These are phyloP conservation scores for Eustoma russellianum DNA, from an alignment of 257 asterid species.

Conservation along the genomic window DNA sequence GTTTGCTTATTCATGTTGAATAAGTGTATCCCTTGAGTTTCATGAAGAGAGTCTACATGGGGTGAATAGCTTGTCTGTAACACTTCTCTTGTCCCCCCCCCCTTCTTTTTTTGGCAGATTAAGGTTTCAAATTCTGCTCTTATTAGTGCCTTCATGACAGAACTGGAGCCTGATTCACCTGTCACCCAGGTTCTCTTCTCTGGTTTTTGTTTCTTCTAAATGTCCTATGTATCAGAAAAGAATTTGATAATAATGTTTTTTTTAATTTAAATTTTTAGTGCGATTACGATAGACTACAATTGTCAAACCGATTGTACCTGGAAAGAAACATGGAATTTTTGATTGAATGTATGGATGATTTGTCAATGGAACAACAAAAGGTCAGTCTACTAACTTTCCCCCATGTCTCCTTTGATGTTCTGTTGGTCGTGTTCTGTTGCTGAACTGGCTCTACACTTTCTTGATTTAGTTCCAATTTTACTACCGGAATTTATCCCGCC, in stretches of 20 bases:
- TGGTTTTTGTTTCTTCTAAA: not conserved
- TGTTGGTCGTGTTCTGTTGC: constrained; percentile 2
- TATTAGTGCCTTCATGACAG: constrained; percentile 93
- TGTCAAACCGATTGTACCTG: constrained; percentile 69
- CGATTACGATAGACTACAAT: constrained; percentile 82
- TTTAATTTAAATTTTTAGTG: constrained; percentile 35
- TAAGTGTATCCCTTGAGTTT: not conserved
- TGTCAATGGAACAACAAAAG: constrained; percentile 92
- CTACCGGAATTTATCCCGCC: constrained; percentile 90
- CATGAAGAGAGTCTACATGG: not conserved
- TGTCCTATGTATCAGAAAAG: too few species aligned
- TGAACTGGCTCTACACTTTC: constrained; percentile 6
- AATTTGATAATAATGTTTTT: constrained; percentile 2
- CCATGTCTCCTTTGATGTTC: constrained; percentile 2
- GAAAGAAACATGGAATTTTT: constrained; percentile 93
- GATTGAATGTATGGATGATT: constrained; percentile 96
- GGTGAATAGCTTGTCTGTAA: too few species aligned
- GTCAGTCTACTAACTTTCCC: constrained; percentile 19
- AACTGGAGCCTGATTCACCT: constrained; percentile 78
- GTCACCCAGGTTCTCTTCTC: constrained; percentile 56
- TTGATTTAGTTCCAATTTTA: constrained; percentile 69
- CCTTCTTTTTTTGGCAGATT: constrained; percentile 35
- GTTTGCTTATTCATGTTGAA: not conserved
- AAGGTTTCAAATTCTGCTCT: constrained; percentile 98
- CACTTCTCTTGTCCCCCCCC: too few species aligned